A percentile compares a stretch with the other conserved stretches of the same genome.
Conservation (phyloP, 768 basidiomycete species). For the Suillus lakei region DNA sequence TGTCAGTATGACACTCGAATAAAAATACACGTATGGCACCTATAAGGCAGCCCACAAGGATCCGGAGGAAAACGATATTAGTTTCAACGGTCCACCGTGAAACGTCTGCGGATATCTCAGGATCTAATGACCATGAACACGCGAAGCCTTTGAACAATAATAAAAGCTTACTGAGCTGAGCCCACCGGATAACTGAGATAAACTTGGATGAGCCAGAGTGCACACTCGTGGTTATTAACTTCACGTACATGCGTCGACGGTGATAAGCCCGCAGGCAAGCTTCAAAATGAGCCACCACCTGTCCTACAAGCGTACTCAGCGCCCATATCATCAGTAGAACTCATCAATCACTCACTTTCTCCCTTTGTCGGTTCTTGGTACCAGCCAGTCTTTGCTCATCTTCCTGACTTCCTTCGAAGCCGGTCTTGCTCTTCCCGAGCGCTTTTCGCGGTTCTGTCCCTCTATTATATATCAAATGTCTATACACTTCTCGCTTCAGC, state of each 20-base stretch:
- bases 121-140: slow-evolving; percentile 37
- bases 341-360: slow-evolving; percentile 28
- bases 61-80: slow-evolving; percentile 53
- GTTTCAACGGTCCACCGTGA: slow-evolving; percentile 60
- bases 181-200: slow-evolving; percentile 75
- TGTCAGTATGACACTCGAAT: neutral
- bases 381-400: neutral
- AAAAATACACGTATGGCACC: slow-evolving; percentile 43
- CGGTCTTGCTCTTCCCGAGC: slow-evolving; percentile 20
- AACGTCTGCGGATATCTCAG: slow-evolving; percentile 38
- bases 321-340: neutral
- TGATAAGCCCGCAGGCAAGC: slow-evolving; percentile 61
- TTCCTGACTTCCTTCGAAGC: neutral
- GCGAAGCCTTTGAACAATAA: neutral
- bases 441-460: slow-evolving; percentile 65
- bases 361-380: slow-evolving; percentile 17
- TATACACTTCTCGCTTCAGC: slow-evolving; percentile 80
- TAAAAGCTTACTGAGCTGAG: slow-evolving; percentile 59
- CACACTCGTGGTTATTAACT: slow-evolving; percentile 3
- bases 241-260: slow-evolving; percentile 74
- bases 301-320: slow-evolving; percentile 40
- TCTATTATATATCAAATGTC: slow-evolving; percentile 82
- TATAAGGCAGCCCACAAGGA: slow-evolving; percentile 67
- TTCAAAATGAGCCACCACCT: slow-evolving; percentile 64
- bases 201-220: slow-evolving; percentile 7